A percentile compares a stretch with the other conserved stretches of the same genome.
These are phyloP conservation scores for Bacidia rubella DNA, from an alignment of 495 filamentous ascomycete genomes.

Conservation along the genomic window DNA sequence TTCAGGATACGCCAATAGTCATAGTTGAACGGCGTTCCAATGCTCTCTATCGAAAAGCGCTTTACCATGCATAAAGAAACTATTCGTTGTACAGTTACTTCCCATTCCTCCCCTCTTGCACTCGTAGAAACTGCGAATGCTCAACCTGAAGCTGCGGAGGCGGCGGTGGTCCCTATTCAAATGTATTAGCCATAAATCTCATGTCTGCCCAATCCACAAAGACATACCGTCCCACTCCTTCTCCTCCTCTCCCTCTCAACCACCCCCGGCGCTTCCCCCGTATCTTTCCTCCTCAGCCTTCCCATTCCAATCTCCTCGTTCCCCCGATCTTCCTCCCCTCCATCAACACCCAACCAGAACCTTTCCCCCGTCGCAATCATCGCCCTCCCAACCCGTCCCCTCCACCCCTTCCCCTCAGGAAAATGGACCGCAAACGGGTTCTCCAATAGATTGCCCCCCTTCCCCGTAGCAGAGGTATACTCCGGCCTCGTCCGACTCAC, in stretches of 20 bases:
- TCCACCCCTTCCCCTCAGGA: constrained; percentile 61
- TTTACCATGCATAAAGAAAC: too few species aligned
- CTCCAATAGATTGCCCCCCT: constrained; percentile 38
- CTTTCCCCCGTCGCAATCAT: constrained; percentile 56
- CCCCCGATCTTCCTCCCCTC: constrained; percentile 18
- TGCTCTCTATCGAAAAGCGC: too few species aligned
- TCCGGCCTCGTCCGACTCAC: constrained; percentile 35
- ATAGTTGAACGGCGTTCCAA: too few species aligned
- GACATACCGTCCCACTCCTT: constrained; percentile 45
- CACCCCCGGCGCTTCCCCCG: constrained; percentile 36
- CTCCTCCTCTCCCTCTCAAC: constrained; percentile 53
- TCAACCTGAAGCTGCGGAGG: constrained; percentile 15
- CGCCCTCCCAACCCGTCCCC: constrained; percentile 54
- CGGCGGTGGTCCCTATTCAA: constrained; percentile 13
- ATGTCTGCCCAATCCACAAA: neutral
- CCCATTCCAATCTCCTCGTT: constrained; percentile 26
- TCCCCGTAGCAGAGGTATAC: constrained; percentile 24
- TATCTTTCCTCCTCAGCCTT: constrained; percentile 20
- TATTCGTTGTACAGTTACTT: constrained; percentile 3
- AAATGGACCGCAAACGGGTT: constrained; percentile 58
- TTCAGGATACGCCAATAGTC: too few species aligned
- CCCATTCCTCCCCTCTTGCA: constrained; percentile 12
- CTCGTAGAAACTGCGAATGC: constrained; percentile 15
- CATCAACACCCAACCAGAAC: constrained; percentile 60
- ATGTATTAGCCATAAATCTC: neutral